Conservation (phyloP, 805 yeast species). For the Starmerella scarabaei region DNA sequence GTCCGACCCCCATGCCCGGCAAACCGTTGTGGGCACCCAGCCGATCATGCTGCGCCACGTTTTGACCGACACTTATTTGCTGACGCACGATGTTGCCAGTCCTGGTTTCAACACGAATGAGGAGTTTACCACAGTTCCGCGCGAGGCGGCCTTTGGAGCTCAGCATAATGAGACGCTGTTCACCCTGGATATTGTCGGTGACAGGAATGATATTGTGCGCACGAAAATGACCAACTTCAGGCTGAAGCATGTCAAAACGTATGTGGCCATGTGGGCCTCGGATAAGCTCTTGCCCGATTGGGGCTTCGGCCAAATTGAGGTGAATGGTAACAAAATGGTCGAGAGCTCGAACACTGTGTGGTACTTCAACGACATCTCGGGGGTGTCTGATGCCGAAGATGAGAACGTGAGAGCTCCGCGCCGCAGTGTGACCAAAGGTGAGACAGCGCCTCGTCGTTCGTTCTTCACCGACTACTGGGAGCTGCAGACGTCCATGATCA, state of each 20-base stretch:
- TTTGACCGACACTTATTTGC: constrained; percentile 59
- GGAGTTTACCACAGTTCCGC: constrained; percentile 87
- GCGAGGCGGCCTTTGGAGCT: constrained; percentile 52
- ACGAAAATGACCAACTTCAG: constrained; percentile 78
- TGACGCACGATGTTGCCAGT: constrained; percentile 69
- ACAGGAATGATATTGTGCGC: constrained; percentile 28
- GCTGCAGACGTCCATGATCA: constrained; percentile 77
- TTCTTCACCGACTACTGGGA: constrained; percentile 84
- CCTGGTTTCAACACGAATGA: constrained; percentile 52
- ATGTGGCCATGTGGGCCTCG: constrained; percentile 76
- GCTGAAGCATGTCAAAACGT: constrained; percentile 50
- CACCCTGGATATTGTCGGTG: constrained; percentile 32
- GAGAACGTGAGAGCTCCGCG: constrained; percentile 47
- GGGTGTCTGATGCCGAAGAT: constrained; percentile 27
- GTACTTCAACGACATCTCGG: constrained; percentile 58
- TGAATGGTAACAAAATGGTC: constrained; percentile 82
- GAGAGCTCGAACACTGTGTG: constrained; percentile 58
- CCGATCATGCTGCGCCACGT: constrained; percentile 60
- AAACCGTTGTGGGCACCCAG: constrained; percentile 44
- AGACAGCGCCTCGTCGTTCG: constrained; percentile 29
- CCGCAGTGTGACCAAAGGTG: constrained; percentile 6
- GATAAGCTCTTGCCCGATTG: constrained; percentile 75
- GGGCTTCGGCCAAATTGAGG: constrained; percentile 91
- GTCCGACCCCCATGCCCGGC: constrained; percentile 21
- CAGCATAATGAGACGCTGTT: constrained; percentile 67